Percentiles rank a stretch among this genome's conserved stretches.
These are phyloP conservation scores for Populus tomentosa DNA, from an alignment of 441 rosid species.

Conservation along the genomic window DNA sequence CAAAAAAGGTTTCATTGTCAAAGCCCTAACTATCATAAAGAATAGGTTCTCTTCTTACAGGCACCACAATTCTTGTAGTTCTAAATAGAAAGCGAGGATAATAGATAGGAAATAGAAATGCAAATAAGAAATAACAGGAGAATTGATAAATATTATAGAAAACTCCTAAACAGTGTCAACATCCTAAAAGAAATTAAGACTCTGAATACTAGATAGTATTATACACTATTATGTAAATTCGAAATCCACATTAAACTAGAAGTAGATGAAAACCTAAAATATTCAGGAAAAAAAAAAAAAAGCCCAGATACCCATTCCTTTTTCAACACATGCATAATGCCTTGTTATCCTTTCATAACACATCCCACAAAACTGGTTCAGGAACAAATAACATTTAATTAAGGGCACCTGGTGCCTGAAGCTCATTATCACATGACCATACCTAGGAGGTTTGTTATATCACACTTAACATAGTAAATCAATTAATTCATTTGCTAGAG, in stretches of 20 bases:
- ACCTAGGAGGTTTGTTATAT: neutral
- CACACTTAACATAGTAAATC: neutral
- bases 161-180: neutral
- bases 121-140: too few species aligned
- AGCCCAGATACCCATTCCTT: neutral
- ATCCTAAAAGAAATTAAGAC: neutral
- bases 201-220: neutral
- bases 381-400: neutral
- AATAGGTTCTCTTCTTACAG: too few species aligned
- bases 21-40: too few species aligned
- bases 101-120: too few species aligned
- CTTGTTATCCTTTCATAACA: neutral
- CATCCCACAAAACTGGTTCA: neutral
- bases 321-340: neutral
- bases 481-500: neutral
- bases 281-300: neutral
- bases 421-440: neutral
- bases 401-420: neutral
- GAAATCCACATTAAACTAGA: neutral
- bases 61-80: too few species aligned
- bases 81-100: too few species aligned
- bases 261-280: neutral
- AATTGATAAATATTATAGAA: too few species aligned
- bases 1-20: too few species aligned
- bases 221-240: neutral